Percentiles rank a stretch among this genome's conserved stretches.
Conservation (phyloP, 176 grass and related monocot genomes). For the Musa schizocarpa region DNA sequence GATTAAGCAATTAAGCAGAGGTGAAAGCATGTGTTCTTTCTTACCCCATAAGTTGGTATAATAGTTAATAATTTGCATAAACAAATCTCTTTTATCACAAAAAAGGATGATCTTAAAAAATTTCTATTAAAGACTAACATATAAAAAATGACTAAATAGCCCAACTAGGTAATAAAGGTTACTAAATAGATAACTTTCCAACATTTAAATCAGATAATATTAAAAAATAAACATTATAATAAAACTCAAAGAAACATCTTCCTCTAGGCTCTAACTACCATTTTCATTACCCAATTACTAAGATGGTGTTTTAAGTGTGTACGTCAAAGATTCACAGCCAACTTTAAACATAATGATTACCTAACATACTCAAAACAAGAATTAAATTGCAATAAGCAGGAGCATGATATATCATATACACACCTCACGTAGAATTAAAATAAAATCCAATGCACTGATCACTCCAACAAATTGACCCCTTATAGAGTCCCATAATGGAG, state of each 20-base stretch:
- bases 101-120: too few species aligned
- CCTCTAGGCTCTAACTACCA: neutral
- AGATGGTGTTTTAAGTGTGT: neutral
- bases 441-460: constrained; percentile 90
- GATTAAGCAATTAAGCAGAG: too few species aligned
- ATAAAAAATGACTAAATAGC: neutral
- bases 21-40: neutral
- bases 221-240: neutral
- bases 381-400: neutral
- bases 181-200: neutral
- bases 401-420: neutral
- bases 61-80: neutral
- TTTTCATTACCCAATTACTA: neutral
- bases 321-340: neutral
- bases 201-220: neutral
- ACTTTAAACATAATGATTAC: neutral
- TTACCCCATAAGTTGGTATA: neutral
- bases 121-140: neutral
- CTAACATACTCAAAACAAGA: neutral
- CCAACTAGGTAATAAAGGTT: neutral
- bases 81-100: neutral
- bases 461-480: constrained; percentile 93
- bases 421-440: constrained; percentile 93
- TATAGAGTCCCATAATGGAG: constrained; percentile 80
- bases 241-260: neutral